These are phyloP conservation scores for Dothistroma pini DNA, from an alignment of 2,329 filamentous ascomycete species.

Conservation along the genomic window DNA sequence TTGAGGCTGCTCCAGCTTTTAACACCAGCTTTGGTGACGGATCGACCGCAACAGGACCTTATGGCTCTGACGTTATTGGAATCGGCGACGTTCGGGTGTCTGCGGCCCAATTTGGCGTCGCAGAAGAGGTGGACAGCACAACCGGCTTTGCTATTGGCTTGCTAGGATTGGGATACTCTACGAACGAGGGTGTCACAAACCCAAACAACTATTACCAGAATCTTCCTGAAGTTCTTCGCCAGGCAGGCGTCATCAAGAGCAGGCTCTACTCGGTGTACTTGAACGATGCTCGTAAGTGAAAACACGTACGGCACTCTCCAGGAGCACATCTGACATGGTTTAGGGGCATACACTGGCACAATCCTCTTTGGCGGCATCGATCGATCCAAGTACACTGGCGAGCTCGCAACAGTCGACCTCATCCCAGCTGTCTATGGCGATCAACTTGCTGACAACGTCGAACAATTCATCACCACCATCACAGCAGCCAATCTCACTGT, in stretches of 20 bases:
- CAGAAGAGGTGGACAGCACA: slow-evolving; percentile 26
- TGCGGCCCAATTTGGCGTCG: slow-evolving; percentile 33
- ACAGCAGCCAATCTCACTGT: slow-evolving; percentile 26
- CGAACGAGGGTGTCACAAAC: slow-evolving; percentile 26
- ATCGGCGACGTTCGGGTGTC: slow-evolving; percentile 30
- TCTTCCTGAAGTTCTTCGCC: slow-evolving; percentile 32
- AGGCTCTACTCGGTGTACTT: slow-evolving; percentile 34
- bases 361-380: slow-evolving; percentile 38
- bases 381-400: slow-evolving; percentile 29
- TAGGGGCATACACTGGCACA: slow-evolving; percentile 24
- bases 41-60: slow-evolving; percentile 28
- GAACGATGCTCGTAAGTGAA: slow-evolving; percentile 24
- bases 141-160: slow-evolving; percentile 32
- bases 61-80: slow-evolving; percentile 28
- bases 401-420: slow-evolving; percentile 32
- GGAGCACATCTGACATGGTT: background rate
- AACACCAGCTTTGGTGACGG: slow-evolving; percentile 32
- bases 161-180: slow-evolving; percentile 33
- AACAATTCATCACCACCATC: slow-evolving; percentile 31
- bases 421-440: slow-evolving; percentile 22
- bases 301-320: too few species aligned
- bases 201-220: slow-evolving; percentile 29
- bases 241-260: slow-evolving; percentile 31
- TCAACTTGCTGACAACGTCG: slow-evolving; percentile 14
- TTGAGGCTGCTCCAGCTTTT: slow-evolving; percentile 26